phyloP scores from a whole-genome alignment of 129 eudicot species.

The Apium graveolens region DNA sequence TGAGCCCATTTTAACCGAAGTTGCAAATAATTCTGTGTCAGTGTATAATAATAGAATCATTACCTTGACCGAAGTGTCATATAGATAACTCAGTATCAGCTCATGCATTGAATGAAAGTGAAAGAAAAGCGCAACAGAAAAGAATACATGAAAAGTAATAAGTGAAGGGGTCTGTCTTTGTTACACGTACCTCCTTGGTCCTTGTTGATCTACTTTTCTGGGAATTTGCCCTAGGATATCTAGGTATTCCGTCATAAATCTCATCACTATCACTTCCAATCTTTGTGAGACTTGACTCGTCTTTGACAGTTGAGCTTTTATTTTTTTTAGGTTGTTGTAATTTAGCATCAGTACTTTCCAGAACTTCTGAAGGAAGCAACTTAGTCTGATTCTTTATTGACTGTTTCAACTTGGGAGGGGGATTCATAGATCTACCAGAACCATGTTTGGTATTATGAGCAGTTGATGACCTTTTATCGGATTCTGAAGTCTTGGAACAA shows the following conservation, averaged over 20 bases:
- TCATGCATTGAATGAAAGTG: background rate
- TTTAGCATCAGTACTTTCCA: background rate
- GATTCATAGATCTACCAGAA: background rate
- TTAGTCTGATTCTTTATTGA: background rate
- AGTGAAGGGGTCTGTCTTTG: background rate
- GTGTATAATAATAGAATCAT: too few species aligned
- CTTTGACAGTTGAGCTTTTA: background rate
- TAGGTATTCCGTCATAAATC: conserved; percentile 82
- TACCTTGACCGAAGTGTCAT: background rate
- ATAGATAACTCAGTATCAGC: background rate
- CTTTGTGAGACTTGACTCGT: conserved; percentile 12
- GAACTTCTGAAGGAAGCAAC: background rate
- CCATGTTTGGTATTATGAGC: background rate
- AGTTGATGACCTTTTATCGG: background rate
- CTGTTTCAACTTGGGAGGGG: background rate
- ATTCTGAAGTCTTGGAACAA: background rate
- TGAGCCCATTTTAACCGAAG: background rate
- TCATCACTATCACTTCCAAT: conserved; percentile 42
- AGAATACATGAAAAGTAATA: background rate
- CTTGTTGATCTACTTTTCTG: conserved; percentile 56
- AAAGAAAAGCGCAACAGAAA: background rate
- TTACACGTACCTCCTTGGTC: conserved; percentile 24
- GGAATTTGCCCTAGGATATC: conserved; percentile 37
- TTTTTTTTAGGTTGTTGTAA: background rate
- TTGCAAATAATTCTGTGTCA: background rate